A percentile compares a stretch with the other conserved stretches of the same genome.
phyloP scores from a whole-genome alignment of 1,284 basidiomycete genomes.

The Meira nashicola region DNA sequence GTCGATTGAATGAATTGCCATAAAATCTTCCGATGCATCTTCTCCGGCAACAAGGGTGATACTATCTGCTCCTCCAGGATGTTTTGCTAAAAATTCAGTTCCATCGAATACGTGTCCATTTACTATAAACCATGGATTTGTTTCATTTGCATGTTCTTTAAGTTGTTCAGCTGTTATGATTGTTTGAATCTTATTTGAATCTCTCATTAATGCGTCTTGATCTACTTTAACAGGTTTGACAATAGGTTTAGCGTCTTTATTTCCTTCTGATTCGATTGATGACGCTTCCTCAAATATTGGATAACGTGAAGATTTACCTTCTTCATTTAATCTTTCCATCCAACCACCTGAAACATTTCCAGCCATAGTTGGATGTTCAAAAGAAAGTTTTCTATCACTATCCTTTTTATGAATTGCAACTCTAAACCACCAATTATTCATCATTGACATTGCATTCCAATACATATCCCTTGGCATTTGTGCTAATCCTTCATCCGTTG shows the following conservation, averaged over 20 bases:
- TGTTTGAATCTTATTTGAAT: conserved; percentile 49
- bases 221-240: conserved; percentile 31
- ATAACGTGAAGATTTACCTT: conserved; percentile 57
- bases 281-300: conserved; percentile 54
- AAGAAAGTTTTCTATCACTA: conserved; percentile 52
- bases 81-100: conserved; percentile 60
- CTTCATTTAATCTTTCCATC: conserved; percentile 63
- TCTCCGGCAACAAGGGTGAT: conserved; percentile 63
- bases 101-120: conserved; percentile 61
- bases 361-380: conserved; percentile 64
- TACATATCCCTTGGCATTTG: conserved; percentile 60
- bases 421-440: conserved; percentile 63
- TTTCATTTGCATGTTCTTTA: conserved; percentile 55
- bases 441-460: conserved; percentile 60
- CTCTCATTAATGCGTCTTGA: conserved; percentile 28
- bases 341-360: conserved; percentile 61
- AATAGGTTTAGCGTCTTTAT: neutral
- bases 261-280: neutral
- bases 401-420: conserved; percentile 58
- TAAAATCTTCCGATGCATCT: conserved; percentile 65
- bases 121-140: conserved; percentile 64
- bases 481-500: conserved; percentile 61
- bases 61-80: conserved; percentile 64
- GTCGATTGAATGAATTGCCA: conserved; percentile 61
- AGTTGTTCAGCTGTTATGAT: conserved; percentile 60